phyloP scores from a whole-genome alignment of 164 flowering plant species.

The Akebia trifoliata region DNA sequence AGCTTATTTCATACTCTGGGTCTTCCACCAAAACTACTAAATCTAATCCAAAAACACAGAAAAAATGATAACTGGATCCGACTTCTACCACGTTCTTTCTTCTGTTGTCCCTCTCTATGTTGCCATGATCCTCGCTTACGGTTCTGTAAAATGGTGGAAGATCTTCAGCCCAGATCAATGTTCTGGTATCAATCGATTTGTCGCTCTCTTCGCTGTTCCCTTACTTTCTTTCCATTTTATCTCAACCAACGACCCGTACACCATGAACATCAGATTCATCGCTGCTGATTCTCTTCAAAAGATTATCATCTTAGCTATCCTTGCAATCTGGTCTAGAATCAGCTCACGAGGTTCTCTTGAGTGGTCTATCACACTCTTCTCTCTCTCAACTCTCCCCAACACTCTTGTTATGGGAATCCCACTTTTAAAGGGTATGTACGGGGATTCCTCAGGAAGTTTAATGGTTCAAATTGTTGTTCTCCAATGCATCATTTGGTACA shows the following conservation, averaged over 20 bases:
- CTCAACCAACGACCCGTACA: conserved; percentile 70
- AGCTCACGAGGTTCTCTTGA: conserved; percentile 61
- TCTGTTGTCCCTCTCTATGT: conserved; percentile 93
- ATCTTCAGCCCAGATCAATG: conserved; percentile 90
- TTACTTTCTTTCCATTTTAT: conserved; percentile 94
- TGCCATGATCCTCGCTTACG: conserved; percentile 88
- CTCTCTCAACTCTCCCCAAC: conserved; percentile 82
- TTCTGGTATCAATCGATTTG: conserved; percentile 89
- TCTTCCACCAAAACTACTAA: no score
- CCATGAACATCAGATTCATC: conserved; percentile 77
- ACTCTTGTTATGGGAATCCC: conserved; percentile 98
- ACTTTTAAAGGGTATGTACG: conserved; percentile 80
- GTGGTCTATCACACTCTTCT: conserved; percentile 83
- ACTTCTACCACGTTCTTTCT: conserved; percentile 18
- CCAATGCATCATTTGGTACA: conserved; percentile 90
- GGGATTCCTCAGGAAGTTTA: conserved; percentile 48
- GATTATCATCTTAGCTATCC: conserved; percentile 42
- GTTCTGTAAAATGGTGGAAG: conserved; percentile 96
- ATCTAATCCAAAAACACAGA: neutral
- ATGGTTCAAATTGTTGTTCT: conserved; percentile 89
- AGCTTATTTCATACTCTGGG: no score
- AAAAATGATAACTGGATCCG: conserved; percentile 6
- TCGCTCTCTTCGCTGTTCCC: conserved; percentile 87
- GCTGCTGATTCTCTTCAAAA: conserved; percentile 87
- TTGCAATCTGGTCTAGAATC: conserved; percentile 53